phyloP scores from a whole-genome alignment of 805 yeast genomes.

The Candida dajiaensis region DNA sequence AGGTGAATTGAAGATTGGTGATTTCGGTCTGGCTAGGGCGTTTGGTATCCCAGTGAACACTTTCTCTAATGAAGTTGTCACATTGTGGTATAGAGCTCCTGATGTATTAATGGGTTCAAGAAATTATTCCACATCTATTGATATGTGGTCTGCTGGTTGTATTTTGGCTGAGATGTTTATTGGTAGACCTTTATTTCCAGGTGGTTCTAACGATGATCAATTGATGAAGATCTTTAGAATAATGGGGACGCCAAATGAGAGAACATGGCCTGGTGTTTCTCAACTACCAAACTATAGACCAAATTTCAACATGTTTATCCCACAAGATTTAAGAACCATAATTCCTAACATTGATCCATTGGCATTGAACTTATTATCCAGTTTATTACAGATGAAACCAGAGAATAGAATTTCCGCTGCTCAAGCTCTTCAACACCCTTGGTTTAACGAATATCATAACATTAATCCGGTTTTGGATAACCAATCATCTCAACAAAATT shows the following conservation, averaged over 20 bases:
- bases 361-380: slow-evolving; percentile 77
- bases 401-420: slow-evolving; percentile 89
- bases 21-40: slow-evolving; percentile 95
- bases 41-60: slow-evolving; percentile 98
- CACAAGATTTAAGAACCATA: slow-evolving; percentile 75
- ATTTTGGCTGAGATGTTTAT: slow-evolving; percentile 97
- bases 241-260: slow-evolving; percentile 95
- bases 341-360: slow-evolving; percentile 77
- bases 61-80: slow-evolving; percentile 94
- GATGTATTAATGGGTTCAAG: slow-evolving; percentile 93
- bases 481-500: neutral
- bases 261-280: slow-evolving; percentile 96
- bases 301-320: slow-evolving; percentile 79
- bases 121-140: slow-evolving; percentile 94
- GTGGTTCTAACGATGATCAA: slow-evolving; percentile 94
- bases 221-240: slow-evolving; percentile 83
- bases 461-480: slow-evolving; percentile 2
- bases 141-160: slow-evolving; percentile 98
- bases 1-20: slow-evolving; percentile 92
- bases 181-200: slow-evolving; percentile 96
- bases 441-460: slow-evolving; percentile 71
- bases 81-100: slow-evolving; percentile 97
- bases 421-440: slow-evolving; percentile 85
- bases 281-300: slow-evolving; percentile 81
- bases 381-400: slow-evolving; percentile 87